Conservation (phyloP, 2,329 filamentous ascomycete genomes). For the Clonostachys solani region DNA sequence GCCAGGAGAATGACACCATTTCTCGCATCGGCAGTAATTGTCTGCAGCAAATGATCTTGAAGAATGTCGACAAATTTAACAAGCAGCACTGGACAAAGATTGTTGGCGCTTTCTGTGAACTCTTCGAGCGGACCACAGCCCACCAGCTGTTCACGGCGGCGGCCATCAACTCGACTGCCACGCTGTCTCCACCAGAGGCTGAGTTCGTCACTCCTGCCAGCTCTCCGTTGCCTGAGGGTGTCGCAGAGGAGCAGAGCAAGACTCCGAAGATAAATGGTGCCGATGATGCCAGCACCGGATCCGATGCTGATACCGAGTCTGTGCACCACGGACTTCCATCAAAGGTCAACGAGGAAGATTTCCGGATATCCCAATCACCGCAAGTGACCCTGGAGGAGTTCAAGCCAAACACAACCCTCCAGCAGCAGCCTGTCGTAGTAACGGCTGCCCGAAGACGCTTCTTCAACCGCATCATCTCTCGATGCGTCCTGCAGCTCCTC, state of each 20-base stretch:
- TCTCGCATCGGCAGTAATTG: slow-evolving; percentile 98
- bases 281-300: slow-evolving; percentile 26
- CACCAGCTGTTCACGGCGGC: slow-evolving; percentile 92
- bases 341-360: slow-evolving; percentile 24
- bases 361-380: not conserved
- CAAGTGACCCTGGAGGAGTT: slow-evolving; percentile 71
- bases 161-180: slow-evolving; percentile 47
- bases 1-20: slow-evolving; percentile 98
- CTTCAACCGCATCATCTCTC: slow-evolving; percentile 99
- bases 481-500: slow-evolving; percentile 92
- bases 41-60: slow-evolving; percentile 89
- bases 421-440: slow-evolving; percentile 87
- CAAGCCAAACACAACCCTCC: slow-evolving; percentile 68
- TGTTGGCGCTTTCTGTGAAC: slow-evolving; percentile 89
- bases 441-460: slow-evolving; percentile 89
- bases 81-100: slow-evolving; percentile 89
- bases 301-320: slow-evolving; percentile 22
- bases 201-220: slow-evolving; percentile 28
- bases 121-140: slow-evolving; percentile 92
- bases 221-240: slow-evolving; percentile 8
- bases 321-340: slow-evolving; percentile 17
- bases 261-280: slow-evolving; percentile 58
- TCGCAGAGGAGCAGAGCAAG: slow-evolving; percentile 27
- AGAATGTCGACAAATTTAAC: slow-evolving; percentile 91
- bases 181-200: slow-evolving; percentile 49